These are phyloP conservation scores for Mucor plumbeus DNA, from an alignment of 371 early-diverging fungal genomes.

Conservation along the genomic window DNA sequence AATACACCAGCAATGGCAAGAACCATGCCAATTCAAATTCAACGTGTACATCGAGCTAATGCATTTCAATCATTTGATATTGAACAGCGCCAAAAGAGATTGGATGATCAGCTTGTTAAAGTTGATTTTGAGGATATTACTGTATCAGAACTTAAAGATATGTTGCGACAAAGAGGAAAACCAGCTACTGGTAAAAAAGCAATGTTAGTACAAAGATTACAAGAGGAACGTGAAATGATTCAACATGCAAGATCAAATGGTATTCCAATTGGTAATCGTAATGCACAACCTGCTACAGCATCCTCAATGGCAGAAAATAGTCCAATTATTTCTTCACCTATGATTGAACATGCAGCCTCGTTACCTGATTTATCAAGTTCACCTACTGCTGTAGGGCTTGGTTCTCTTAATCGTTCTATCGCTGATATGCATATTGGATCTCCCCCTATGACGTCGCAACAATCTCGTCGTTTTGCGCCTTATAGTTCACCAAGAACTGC, in stretches of 20 bases:
- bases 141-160: slow-evolving; percentile 76
- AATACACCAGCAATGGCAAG: slow-evolving; percentile 31
- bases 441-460: slow-evolving; percentile 23
- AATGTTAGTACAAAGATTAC: slow-evolving; percentile 61
- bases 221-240: slow-evolving; percentile 53
- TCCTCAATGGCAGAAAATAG: background rate
- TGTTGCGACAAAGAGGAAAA: slow-evolving; percentile 71
- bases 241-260: slow-evolving; percentile 23
- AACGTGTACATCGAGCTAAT: slow-evolving; percentile 34
- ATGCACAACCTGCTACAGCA: slow-evolving; percentile 9
- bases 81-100: slow-evolving; percentile 49
- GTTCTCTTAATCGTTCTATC: slow-evolving; percentile 31
- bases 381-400: slow-evolving; percentile 10
- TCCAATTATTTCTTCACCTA: slow-evolving; percentile 11
- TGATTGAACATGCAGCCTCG: slow-evolving; percentile 30
- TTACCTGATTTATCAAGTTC: slow-evolving; percentile 32
- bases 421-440: slow-evolving; percentile 43
- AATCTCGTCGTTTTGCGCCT: slow-evolving; percentile 32
- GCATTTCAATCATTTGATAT: slow-evolving; percentile 42
- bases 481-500: slow-evolving; percentile 20
- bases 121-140: slow-evolving; percentile 81
- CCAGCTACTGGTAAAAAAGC: slow-evolving; percentile 78
- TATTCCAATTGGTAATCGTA: slow-evolving; percentile 17
- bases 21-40: slow-evolving; percentile 48
- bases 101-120: slow-evolving; percentile 69